Conservation (phyloP, 768 basidiomycete species). For the Podaxis sp. region DNA sequence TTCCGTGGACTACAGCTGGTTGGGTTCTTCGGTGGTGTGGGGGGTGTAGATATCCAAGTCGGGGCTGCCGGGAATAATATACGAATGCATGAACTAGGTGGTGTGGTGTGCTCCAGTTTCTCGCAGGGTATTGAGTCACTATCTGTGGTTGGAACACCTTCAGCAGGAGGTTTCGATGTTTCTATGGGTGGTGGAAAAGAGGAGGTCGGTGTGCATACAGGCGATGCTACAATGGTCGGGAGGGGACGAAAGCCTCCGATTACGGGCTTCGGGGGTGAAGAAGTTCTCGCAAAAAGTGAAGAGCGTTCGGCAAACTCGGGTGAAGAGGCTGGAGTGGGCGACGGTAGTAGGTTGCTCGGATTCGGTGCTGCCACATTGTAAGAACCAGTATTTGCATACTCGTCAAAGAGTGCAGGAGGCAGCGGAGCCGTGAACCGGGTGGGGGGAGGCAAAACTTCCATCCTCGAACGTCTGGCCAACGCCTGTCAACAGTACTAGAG, state of each 20-base stretch:
- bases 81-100: slow-evolving; percentile 17
- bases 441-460: slow-evolving; percentile 14
- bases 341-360: background rate
- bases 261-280: slow-evolving; percentile 19
- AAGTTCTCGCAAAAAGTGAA: background rate
- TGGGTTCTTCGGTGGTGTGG: slow-evolving; percentile 48
- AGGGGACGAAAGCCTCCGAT: slow-evolving; percentile 43
- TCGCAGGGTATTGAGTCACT: slow-evolving; percentile 16
- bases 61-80: slow-evolving; percentile 29
- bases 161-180: slow-evolving; percentile 13
- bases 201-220: slow-evolving; percentile 46
- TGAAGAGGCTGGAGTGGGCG: background rate
- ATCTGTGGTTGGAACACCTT: slow-evolving; percentile 10
- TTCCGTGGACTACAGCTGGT: slow-evolving; percentile 28
- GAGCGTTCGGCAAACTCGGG: background rate
- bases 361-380: background rate
- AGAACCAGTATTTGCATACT: background rate
- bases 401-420: slow-evolving; percentile 1
- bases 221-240: slow-evolving; percentile 56
- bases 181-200: slow-evolving; percentile 23
- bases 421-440: background rate
- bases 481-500: background rate
- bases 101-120: background rate
- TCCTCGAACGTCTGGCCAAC: background rate
- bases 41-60: slow-evolving; percentile 56